Evolutionary conservation across 2,329 filamentous ascomycete genomes (phyloP).

Genomic region (Fusarium sp.): DNA sequence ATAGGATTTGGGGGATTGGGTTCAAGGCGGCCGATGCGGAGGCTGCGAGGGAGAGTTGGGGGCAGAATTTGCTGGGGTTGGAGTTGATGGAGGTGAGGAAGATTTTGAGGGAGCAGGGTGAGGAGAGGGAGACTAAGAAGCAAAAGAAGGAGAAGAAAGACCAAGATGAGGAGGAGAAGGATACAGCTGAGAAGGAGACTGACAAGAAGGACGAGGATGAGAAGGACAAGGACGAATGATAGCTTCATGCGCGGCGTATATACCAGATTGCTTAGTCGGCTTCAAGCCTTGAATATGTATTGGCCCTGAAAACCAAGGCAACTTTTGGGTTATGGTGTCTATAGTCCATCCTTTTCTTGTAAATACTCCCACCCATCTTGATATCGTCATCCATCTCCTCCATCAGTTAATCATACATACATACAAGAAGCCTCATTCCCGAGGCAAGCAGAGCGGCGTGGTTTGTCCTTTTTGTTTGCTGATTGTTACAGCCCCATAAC

Average conservation of each 20-base stretch:
- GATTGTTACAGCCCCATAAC: constrained; percentile 41
- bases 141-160: constrained; percentile 1
- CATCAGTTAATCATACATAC: constrained; percentile 48
- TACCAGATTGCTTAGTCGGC: constrained; percentile 10
- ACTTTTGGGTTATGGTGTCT: constrained; percentile 34
- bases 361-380: constrained; percentile 29
- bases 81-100: constrained; percentile 70
- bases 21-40: constrained; percentile 65
- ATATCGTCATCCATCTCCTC: constrained; percentile 26
- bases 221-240: background rate
- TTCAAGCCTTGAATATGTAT: constrained; percentile 19
- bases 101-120: constrained; percentile 56
- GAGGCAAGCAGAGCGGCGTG: constrained; percentile 51
- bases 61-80: constrained; percentile 73
- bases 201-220: background rate
- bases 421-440: constrained; percentile 44
- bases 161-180: background rate
- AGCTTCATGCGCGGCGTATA: background rate
- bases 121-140: background rate
- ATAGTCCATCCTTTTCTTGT: constrained; percentile 32
- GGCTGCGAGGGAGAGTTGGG: constrained; percentile 64
- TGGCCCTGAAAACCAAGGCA: constrained; percentile 26
- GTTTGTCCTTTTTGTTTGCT: constrained; percentile 38
- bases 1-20: constrained; percentile 76
- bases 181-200: background rate